A percentile compares a stretch with the other conserved stretches of the same genome.
phyloP scores from a whole-genome alignment of 2,329 filamentous ascomycete species.

The Pseudogymnoascus sp. region DNA sequence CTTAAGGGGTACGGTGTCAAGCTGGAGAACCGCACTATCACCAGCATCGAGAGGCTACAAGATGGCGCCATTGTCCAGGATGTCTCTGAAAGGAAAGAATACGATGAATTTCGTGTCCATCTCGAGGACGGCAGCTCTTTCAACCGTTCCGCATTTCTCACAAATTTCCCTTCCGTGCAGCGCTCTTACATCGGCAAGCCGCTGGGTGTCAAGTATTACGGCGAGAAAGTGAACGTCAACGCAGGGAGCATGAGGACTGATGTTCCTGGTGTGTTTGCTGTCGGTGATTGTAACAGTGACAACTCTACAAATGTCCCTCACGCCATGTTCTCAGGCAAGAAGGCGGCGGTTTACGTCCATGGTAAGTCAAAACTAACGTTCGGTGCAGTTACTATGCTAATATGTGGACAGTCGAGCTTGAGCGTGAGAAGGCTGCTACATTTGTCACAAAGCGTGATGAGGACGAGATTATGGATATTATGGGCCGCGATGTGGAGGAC shows the following conservation, averaged over 20 bases:
- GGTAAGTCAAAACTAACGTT: slow-evolving; percentile 32
- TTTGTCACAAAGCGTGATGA: slow-evolving; percentile 8
- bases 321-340: slow-evolving; percentile 51
- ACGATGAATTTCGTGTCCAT: slow-evolving; percentile 46
- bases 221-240: slow-evolving; percentile 11
- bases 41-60: slow-evolving; percentile 37
- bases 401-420: slow-evolving; percentile 11
- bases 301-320: slow-evolving; percentile 53
- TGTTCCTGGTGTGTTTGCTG: slow-evolving; percentile 44
- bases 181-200: slow-evolving; percentile 37
- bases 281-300: slow-evolving; percentile 45
- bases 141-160: slow-evolving; percentile 43
- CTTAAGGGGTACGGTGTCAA: slow-evolving; percentile 41
- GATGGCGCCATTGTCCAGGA: slow-evolving; percentile 20
- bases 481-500: slow-evolving; percentile 14
- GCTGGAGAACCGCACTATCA: slow-evolving; percentile 48
- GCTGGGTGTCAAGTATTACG: slow-evolving; percentile 29
- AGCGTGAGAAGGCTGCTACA: slow-evolving; percentile 10
- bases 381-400: background rate
- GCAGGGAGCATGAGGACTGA: slow-evolving; percentile 33
- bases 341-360: slow-evolving; percentile 47
- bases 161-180: slow-evolving; percentile 40
- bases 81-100: slow-evolving; percentile 28
- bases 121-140: slow-evolving; percentile 39
- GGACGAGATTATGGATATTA: slow-evolving; percentile 1